phyloP scores from a whole-genome alignment of 345 rosid genomes.

The Ceriops tagal region DNA sequence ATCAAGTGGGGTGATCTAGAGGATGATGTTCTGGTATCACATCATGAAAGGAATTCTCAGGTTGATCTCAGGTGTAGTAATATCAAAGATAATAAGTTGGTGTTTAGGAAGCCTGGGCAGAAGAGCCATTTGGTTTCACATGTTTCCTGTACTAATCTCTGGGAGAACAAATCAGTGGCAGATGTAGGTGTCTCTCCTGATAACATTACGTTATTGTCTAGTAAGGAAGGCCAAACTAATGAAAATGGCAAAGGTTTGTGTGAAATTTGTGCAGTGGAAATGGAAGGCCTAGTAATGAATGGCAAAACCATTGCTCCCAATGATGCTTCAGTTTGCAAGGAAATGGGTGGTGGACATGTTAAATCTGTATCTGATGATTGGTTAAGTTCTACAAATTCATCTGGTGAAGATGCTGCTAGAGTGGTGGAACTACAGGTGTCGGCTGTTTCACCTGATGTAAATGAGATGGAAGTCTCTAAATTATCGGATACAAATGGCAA shows the following conservation, averaged over 20 bases:
- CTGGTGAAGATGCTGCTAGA: conserved; percentile 25
- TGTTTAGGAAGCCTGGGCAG: conserved; percentile 26
- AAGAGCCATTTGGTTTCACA: conserved; percentile 17
- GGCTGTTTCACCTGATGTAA: conserved; percentile 6
- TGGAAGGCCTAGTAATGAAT: conserved; percentile 17
- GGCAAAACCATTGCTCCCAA: conserved; percentile 15
- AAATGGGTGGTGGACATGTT: conserved; percentile 17
- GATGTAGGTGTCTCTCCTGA: conserved; percentile 17
- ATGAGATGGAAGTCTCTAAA: conserved; percentile 6
- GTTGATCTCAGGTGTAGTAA: conserved; percentile 35
- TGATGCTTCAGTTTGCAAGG: conserved; percentile 29
- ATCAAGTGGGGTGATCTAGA: conserved; percentile 63
- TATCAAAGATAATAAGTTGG: conserved; percentile 25
- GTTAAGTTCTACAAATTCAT: conserved; percentile 19
- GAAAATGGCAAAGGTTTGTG: conserved; percentile 27
- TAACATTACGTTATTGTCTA: conserved; percentile 12
- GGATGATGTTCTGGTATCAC: conserved; percentile 36
- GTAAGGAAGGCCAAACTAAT: conserved; percentile 24
- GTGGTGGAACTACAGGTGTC: conserved; percentile 24
- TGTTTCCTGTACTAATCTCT: conserved; percentile 17
- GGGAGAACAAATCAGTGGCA: conserved; percentile 16
- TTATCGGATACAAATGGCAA: background rate
- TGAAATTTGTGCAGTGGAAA: conserved; percentile 24
- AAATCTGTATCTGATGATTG: conserved; percentile 14
- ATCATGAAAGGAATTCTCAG: conserved; percentile 29